phyloP scores from a whole-genome alignment of 441 rosid species.

The Corymbia calophylla region DNA sequence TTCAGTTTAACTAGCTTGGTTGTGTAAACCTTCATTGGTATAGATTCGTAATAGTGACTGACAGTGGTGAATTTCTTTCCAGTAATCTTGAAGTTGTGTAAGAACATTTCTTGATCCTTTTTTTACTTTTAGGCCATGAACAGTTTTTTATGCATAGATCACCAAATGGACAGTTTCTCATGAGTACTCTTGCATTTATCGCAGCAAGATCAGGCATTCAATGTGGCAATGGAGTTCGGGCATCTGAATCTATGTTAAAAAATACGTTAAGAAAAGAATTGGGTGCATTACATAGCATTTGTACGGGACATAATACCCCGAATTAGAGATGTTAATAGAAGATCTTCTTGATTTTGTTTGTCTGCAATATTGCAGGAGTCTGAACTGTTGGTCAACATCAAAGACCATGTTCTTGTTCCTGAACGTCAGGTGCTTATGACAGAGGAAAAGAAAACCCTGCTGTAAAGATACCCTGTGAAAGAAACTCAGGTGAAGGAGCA shows the following conservation, averaged over 20 bases:
- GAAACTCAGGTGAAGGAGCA: slow-evolving; percentile 32
- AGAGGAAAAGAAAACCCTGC: slow-evolving; percentile 28
- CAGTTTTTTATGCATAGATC: not conserved
- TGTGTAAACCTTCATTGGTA: not conserved
- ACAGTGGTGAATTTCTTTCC: not conserved
- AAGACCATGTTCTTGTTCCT: slow-evolving; percentile 42
- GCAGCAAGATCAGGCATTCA: not conserved
- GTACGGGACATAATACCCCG: not conserved
- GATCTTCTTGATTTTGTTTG: not conserved
- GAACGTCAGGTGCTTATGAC: slow-evolving; percentile 29
- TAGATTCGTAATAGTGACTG: not conserved
- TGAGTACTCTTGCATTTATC: not conserved
- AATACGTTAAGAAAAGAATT: not conserved
- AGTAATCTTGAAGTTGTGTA: not conserved
- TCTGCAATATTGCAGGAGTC: slow-evolving; percentile 20
- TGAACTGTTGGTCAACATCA: slow-evolving; percentile 47
- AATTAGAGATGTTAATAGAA: not conserved
- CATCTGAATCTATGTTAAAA: not conserved
- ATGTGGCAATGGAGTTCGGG: not conserved
- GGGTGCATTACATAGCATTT: not conserved
- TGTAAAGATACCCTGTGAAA: slow-evolving; percentile 25
- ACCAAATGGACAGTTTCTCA: not conserved
- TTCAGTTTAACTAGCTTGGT: not conserved
- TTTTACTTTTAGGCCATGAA: not conserved
- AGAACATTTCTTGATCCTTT: not conserved